Base-by-base conservation (phyloP, 2,329 filamentous ascomycete genomes). In the Apiospora pterosperma region DNA sequence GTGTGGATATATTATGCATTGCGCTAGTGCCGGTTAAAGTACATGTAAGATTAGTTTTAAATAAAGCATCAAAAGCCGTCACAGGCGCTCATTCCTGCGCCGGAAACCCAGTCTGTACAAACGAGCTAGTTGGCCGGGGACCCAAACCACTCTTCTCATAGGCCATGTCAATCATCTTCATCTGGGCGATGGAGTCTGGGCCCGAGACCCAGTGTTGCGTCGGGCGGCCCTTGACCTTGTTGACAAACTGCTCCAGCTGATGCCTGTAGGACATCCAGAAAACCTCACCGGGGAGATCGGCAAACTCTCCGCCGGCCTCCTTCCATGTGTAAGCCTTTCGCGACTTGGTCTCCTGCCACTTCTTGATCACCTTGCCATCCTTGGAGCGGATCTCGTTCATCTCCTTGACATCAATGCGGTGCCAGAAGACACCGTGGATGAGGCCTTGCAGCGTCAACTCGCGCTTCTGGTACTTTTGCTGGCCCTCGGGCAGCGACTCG, bases 181-280 rank as follows among this genome's bases (percentile, higher is more conserved):
- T 82, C 75, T 78, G 78, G 23, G 70, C 69, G 28, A 84, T 74
- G 31, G 76, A 80, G 65, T 83, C 81, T 61, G 81, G 77, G 1
- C 68, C 69, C 19, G 72, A 69, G 8, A 84, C 72, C 79, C 81
- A 83, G 2, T 75, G 64, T 5, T 76, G 72, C 7, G 74, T 75
- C 62, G 77, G 65, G 1, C 77, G 72, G 0, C 78, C 79, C 58
- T 76, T 77, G 59, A 84, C 67, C 36, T 71, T 73, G 70, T 83
- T 79, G 14, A 84, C 80, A 68, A 85, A 85, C 65, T 79, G 75
- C 70, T 84, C 81, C 36, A 85, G 74, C 74, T 81, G 77, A 68
- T 82, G 74, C 8, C 80, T 75, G 69, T 82, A 84, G 16, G 78
- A 77, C 36, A 75, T 73, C 81, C 81, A 84, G 63, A 72, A 78